Evolutionary conservation across 2,329 filamentous ascomycete genomes (phyloP), one percentile per base, ranked within the genome.

Genomic region (Aschersonia sp.): DNA sequence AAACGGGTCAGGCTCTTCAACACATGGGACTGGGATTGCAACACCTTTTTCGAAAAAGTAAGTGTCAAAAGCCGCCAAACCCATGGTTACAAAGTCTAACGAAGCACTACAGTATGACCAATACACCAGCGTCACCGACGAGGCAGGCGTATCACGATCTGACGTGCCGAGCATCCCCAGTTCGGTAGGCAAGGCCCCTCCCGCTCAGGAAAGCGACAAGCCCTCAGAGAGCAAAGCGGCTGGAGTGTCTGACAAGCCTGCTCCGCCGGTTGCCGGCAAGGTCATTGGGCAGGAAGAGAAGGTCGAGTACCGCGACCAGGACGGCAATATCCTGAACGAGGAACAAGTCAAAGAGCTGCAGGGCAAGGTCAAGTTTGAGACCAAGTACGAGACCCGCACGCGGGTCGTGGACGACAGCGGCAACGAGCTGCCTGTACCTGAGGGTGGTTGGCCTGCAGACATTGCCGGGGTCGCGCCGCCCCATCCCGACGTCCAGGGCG

Each of bases 1-100:
- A 81, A 79, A 55, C 80, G 79, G 48, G 83, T 92, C 51, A 97
- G 97, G 72, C 71, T 98, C 10, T 82, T 97, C 61, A 71, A 76
- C 49, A 83, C 80, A 2, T 98, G 92, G 92, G 92, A 98, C 63
- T 98, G 90, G 77, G 92, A 98, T 66, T 98, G 92, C 76, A 95
- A 94, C 65, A 89, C 78, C 50, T 98, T 98, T 71, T 73, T 83
- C 56, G 81, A 82, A 54, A 81, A 80, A 61, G 89, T 95, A 81
- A 85, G 86, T 41, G 14, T 14, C 40, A n/a, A 22, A 4, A 22
- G 22, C 22, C 22, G 22, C 22, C 22, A 22, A 22, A 3, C 22
- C 22, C 22, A 22, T 22, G 22, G 22, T 22, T 22, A 22, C 22
- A 22, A 22, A 22, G 22, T 22, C 22, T 22, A 22, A 22, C 22